Conservation (phyloP, 2,329 filamentous ascomycete genomes). For the Sporothrix brunneoviolacea region DNA sequence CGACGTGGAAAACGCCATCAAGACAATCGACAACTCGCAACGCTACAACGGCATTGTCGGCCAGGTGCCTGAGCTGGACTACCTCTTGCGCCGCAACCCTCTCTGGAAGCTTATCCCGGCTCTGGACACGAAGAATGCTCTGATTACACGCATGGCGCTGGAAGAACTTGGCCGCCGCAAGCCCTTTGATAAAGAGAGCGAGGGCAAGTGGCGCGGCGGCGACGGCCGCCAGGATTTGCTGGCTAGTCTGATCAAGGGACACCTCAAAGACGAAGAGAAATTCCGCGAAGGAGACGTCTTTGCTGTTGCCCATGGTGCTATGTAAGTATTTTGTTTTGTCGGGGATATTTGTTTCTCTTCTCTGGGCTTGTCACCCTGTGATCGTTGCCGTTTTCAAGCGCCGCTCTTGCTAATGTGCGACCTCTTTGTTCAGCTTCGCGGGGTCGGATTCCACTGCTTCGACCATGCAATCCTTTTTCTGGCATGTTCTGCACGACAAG, state of each 20-base stretch:
- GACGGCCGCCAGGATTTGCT: constrained; percentile 45
- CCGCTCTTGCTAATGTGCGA: neutral
- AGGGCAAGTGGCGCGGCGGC: constrained; percentile 31
- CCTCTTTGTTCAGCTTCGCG: constrained; percentile 39
- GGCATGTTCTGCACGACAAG: constrained; percentile 39
- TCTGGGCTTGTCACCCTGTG: no score
- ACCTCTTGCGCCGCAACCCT: constrained; percentile 42
- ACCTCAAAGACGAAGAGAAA: constrained; percentile 40
- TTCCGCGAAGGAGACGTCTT: constrained; percentile 49
- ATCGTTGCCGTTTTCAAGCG: neutral
- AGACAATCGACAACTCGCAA: constrained; percentile 45
- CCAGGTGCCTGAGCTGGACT: constrained; percentile 44
- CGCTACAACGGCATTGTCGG: constrained; percentile 47
- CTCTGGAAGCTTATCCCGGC: constrained; percentile 38
- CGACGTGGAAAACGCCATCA: constrained; percentile 46
- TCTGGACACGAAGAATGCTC: constrained; percentile 37
- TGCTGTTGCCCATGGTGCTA: constrained; percentile 50
- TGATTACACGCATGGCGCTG: constrained; percentile 46
- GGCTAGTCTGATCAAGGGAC: constrained; percentile 44
- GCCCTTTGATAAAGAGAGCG: constrained; percentile 40
- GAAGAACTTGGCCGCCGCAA: constrained; percentile 42
- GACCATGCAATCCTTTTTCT: constrained; percentile 52
- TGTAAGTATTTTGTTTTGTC: constrained; percentile 32
- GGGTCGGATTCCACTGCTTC: constrained; percentile 56
- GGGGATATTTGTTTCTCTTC: neutral